A percentile compares a stretch with the other conserved stretches of the same genome.
phyloP scores from a whole-genome alignment of 2,329 filamentous ascomycete genomes.

The Purpureocillium lavendulum region DNA sequence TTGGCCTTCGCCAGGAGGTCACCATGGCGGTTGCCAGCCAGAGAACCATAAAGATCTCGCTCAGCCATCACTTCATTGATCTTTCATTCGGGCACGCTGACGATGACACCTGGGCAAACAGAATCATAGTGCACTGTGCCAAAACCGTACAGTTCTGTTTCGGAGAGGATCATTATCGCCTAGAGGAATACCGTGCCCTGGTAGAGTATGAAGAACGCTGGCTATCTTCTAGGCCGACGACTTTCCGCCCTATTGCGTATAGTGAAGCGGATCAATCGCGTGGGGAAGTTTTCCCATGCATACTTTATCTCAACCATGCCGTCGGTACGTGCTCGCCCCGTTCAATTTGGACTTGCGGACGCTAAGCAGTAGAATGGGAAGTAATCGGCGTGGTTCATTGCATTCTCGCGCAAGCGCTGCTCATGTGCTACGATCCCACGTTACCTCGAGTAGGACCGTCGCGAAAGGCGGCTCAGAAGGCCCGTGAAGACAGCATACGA shows the following conservation, averaged over 20 bases:
- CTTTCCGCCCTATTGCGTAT: constrained; percentile 46
- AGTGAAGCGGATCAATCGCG: constrained; percentile 21
- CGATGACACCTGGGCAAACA: constrained; percentile 51
- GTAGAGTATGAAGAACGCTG: constrained; percentile 36
- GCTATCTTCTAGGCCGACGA: constrained; percentile 35
- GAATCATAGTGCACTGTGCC: constrained; percentile 53
- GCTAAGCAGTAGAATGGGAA: constrained; percentile 11
- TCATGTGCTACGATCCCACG: constrained; percentile 46
- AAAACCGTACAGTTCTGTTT: constrained; percentile 58
- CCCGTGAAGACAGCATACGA: constrained; percentile 31
- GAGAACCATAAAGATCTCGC: constrained; percentile 36
- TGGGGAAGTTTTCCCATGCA: constrained; percentile 43
- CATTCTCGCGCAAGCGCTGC: constrained; percentile 47
- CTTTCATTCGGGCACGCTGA: constrained; percentile 36
- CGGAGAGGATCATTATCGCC: constrained; percentile 24
- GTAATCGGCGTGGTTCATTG: constrained; percentile 54
- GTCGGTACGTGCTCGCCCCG: constrained; percentile 29
- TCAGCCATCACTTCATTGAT: constrained; percentile 42
- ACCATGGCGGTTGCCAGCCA: constrained; percentile 44
- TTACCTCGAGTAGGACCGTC: constrained; percentile 38
- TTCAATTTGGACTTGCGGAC: neutral
- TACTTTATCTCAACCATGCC: constrained; percentile 48
- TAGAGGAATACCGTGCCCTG: constrained; percentile 33
- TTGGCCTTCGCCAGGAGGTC: constrained; percentile 51
- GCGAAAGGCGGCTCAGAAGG: constrained; percentile 19